Base-by-base conservation (phyloP, 108 stramenopile species). In the Nitzschia sp. region DNA sequence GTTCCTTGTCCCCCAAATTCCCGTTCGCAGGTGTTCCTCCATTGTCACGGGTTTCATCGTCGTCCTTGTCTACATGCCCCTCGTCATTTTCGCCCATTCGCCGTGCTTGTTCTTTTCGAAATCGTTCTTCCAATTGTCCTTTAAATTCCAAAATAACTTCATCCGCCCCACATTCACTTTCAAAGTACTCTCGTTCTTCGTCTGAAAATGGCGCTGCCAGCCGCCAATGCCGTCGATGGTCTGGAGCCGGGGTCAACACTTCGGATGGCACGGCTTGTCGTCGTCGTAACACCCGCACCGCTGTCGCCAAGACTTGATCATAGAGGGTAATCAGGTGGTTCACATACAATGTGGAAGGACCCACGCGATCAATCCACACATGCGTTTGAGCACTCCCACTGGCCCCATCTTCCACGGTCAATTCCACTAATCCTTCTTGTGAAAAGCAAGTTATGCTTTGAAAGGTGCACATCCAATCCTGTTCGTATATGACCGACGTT, bases 391-490 rank as follows among this genome's bases (percentile, higher is more conserved):
- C 66, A 31, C 23, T 23, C 24, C 19, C 54, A 24, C 36, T 47
- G 6, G 36, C 28, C 0, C 29, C 51, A 35, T 24, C 46, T 19
- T n/a, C 38, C 0, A 38, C 48, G 48, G 29, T 62, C 42, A 24
- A 58, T 9, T 57, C 58, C 4, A 70, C n/a, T 23, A 70, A 48
- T 24, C 36, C 46, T 3, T 46, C 23, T 19, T 56, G 35, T 24
- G 27, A n/a, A 59, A 55, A 74, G 27, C 73, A 74, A 19, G 15
- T 64, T 5, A 74, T 59, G 8, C 64, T 64, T 32, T 74, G 65
- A 26, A 45, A 58, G 35, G 45, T 56, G 34, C 64, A 74, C 29
- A 51, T 45, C 65, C 64, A 66, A 59, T 64, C 71, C 23, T 72
- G 71, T 25, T 72, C 71, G 31, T 72, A 72, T 29, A 72, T 61